A percentile compares a stretch with the other conserved stretches of the same genome.
These are phyloP conservation scores for Tanozyma kutaoensis DNA, from an alignment of 805 yeast species.

Conservation along the genomic window DNA sequence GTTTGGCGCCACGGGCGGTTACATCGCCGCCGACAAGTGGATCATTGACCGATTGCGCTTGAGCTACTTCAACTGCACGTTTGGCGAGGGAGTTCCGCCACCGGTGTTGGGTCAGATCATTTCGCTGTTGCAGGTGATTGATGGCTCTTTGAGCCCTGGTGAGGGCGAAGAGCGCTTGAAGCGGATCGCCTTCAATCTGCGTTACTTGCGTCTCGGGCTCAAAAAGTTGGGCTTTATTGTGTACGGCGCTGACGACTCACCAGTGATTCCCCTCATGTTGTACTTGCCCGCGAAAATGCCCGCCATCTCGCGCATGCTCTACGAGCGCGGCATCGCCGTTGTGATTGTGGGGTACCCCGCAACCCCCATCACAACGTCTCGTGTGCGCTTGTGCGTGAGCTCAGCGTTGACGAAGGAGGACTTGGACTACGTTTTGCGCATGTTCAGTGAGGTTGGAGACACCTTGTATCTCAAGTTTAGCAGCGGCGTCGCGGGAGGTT, in stretches of 20 bases:
- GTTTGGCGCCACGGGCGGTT: constrained; percentile 98
- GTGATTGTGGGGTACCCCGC: constrained; percentile 98
- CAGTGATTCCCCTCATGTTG: constrained; percentile 80
- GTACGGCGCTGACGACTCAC: constrained; percentile 92
- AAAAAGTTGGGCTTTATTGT: constrained; percentile 89
- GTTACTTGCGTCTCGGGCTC: constrained; percentile 83
- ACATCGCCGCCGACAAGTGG: constrained; percentile 63
- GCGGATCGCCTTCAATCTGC: constrained; percentile 90
- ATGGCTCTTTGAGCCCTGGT: constrained; percentile 77
- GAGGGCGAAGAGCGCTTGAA: constrained; percentile 87
- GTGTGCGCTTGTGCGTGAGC: constrained; percentile 89
- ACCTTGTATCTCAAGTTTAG: constrained; percentile 60
- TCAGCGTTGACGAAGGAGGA: constrained; percentile 90
- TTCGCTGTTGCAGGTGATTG: constrained; percentile 64
- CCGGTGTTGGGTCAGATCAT: constrained; percentile 83
- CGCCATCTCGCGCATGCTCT: constrained; percentile 72
- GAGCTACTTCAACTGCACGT: constrained; percentile 56
- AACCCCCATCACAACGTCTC: constrained; percentile 77
- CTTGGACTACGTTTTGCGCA: constrained; percentile 64
- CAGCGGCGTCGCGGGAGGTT: constrained; percentile 68
- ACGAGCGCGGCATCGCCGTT: constrained; percentile 73
- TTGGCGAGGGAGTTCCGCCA: constrained; percentile 83
- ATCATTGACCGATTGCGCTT: constrained; percentile 66
- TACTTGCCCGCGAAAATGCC: constrained; percentile 94
- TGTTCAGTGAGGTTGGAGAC: constrained; percentile 70